phyloP scores from a whole-genome alignment of 2,329 filamentous ascomycete species.

The Capronia epimyces region DNA sequence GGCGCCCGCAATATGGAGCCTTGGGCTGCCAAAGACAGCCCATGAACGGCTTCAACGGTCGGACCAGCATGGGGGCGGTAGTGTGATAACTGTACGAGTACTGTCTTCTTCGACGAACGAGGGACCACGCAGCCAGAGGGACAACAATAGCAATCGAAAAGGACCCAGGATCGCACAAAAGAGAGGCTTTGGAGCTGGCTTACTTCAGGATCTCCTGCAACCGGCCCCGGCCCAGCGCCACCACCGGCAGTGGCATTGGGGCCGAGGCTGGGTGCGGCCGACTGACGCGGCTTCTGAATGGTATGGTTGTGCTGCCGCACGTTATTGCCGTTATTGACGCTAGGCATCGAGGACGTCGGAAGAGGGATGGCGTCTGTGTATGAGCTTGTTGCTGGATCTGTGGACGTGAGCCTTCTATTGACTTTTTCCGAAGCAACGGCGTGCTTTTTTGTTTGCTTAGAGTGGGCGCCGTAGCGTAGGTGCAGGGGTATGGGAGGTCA shows the following conservation, averaged over 20 bases:
- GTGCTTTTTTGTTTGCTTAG: slow-evolving; percentile 17
- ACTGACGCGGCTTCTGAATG: slow-evolving; percentile 9
- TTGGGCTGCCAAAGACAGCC: neutral
- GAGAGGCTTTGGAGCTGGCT: slow-evolving; percentile 7
- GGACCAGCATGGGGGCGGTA: slow-evolving; percentile 5
- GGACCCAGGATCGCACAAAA: neutral
- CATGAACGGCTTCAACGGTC: slow-evolving; percentile 25
- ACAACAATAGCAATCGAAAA: neutral
- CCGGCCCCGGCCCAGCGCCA: slow-evolving; percentile 7
- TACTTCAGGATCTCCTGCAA: slow-evolving; percentile 18
- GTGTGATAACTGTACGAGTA: neutral
- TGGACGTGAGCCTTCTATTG: slow-evolving; percentile 1
- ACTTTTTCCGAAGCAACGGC: slow-evolving; percentile 24
- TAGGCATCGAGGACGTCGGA: neutral
- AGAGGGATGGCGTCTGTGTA: neutral
- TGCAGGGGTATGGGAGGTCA: neutral
- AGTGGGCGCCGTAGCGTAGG: slow-evolving; percentile 21
- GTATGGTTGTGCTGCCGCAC: neutral
- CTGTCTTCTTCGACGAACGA: neutral
- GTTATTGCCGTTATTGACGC: slow-evolving; percentile 3
- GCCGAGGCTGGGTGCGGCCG: slow-evolving; percentile 7
- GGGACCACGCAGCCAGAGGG: neutral
- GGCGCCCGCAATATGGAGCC: neutral
- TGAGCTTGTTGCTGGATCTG: slow-evolving; percentile 5
- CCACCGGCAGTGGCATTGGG: slow-evolving; percentile 3